Evolutionary conservation across 805 yeast species (phyloP).

Genomic region (Metschnikowia gruessii): DNA sequence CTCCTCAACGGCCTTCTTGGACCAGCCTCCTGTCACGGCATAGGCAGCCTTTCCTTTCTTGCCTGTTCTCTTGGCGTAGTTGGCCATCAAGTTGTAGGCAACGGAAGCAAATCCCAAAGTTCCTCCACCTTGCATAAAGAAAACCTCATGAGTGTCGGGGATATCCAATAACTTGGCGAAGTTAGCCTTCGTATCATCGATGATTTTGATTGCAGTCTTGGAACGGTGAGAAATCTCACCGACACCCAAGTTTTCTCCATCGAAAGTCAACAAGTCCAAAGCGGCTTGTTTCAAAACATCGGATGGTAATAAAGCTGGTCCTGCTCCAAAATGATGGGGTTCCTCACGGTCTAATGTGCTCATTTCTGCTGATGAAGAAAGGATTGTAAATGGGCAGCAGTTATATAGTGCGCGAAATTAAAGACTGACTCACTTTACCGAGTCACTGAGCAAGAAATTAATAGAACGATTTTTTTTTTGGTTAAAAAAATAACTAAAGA

Average conservation of each 20-base stretch:
- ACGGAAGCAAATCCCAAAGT: slow-evolving; percentile 92
- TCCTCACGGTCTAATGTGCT: slow-evolving; percentile 56
- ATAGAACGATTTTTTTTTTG: not conserved
- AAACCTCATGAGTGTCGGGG: slow-evolving; percentile 92
- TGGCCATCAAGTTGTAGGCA: slow-evolving; percentile 77
- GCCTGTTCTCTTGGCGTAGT: slow-evolving; percentile 68
- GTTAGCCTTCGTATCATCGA: slow-evolving; percentile 71
- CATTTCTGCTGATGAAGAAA: slow-evolving; percentile 9
- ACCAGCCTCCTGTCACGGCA: slow-evolving; percentile 92
- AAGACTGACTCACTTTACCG: slow-evolving; percentile 5
- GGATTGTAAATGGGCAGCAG: not conserved
- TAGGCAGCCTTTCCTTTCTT: slow-evolving; percentile 80
- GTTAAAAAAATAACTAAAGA: not conserved
- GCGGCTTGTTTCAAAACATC: slow-evolving; percentile 86
- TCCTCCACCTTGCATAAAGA: slow-evolving; percentile 97
- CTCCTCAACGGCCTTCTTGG: slow-evolving; percentile 83
- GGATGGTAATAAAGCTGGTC: slow-evolving; percentile 92
- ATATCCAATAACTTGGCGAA: slow-evolving; percentile 62
- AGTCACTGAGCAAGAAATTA: slow-evolving; percentile 3
- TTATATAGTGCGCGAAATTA: slow-evolving; percentile 3
- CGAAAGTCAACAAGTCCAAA: slow-evolving; percentile 68
- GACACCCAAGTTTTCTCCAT: slow-evolving; percentile 73
- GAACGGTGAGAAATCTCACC: slow-evolving; percentile 98
- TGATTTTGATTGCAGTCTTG: slow-evolving; percentile 70
- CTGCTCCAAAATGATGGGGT: slow-evolving; percentile 94